Evolutionary conservation across 306 rosid species (phyloP), one percentile per base, ranked within the genome.

Genomic region (Sindora glabra): DNA sequence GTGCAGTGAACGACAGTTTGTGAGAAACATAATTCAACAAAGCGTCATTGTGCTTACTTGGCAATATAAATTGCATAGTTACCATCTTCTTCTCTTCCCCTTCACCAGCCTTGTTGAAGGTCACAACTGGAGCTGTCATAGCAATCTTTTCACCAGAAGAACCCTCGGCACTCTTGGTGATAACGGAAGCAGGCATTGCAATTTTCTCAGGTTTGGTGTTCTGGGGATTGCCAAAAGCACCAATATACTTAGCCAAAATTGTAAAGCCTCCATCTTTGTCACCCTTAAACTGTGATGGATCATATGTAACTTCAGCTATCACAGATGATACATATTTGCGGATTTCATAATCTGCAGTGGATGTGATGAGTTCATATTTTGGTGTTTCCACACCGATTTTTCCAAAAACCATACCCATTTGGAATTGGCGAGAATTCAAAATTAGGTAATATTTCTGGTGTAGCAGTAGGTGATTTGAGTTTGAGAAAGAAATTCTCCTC

Each of bases 351-450:
- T 79, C 83, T 0, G 53, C 0, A 0, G 83, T 66, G 40, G 96
- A 58, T 67, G 78, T 67, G 23, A 86, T 62, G 14, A 83, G 69
- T 54, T 78, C 74, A 19, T 50, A 79, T 10, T 88, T 77, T 0
- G 92, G 82, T 9, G 86, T 88, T 59, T 83, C 96, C 0, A 79
- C 98, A 0, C 39, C 1, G 12, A 88, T 79, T 51, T 78, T 92
- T 18, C 98, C 98, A 2, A 92, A 83, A 4, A 88, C 61, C 78
- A 79, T 66, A n/a, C 96, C 98, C 98, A 92, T 91, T 4, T 74
- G 21, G 48, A 56, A 53, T 1, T 42, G 37, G 24, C 46, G 59
- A 23, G 12, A 29, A 19, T 11, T 24, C 11, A 25, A 26, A 15
- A 30, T 32, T 13, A 6, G 15, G 3, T 26, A 14, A 40, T 57